phyloP scores from a whole-genome alignment of 2,329 filamentous ascomycete genomes.

The Talaromyces sp. region DNA sequence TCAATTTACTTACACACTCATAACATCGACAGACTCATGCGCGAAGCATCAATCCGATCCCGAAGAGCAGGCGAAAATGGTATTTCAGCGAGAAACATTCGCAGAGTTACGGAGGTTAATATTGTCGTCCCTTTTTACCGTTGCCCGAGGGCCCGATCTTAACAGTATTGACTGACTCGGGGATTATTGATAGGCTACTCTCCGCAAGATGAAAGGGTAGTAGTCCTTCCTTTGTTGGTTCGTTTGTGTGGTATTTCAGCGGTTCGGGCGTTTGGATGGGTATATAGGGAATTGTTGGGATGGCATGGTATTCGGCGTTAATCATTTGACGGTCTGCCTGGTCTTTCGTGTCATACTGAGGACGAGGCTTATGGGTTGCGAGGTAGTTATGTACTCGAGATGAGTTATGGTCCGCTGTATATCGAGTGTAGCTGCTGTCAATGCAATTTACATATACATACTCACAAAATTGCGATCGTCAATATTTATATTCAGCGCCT shows the following conservation, averaged over 20 bases:
- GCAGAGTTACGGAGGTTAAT: conserved; percentile 70
- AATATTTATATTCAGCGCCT: no score
- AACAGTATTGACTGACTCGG: not conserved
- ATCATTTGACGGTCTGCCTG: no score
- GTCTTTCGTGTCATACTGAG: not conserved
- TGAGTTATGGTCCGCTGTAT: not conserved
- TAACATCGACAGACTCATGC: conserved; percentile 61
- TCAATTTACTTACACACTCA: not conserved
- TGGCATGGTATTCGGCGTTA: conserved; percentile 1
- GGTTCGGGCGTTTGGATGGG: conserved; percentile 2
- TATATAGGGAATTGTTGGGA: not conserved
- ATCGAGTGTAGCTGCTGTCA: not conserved
- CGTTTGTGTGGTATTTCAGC: not conserved
- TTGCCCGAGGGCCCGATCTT: not conserved
- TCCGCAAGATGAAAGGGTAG: conserved; percentile 69
- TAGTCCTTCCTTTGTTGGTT: not conserved
- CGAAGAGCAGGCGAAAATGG: conserved; percentile 71
- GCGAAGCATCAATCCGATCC: conserved; percentile 73
- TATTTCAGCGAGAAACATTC: conserved; percentile 72
- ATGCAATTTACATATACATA: no score
- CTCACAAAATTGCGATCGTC: not conserved
- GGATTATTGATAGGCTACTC: conserved; percentile 53
- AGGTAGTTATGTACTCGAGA: not conserved
- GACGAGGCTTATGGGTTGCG: no score
- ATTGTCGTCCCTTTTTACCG: not conserved